A percentile compares a stretch with the other conserved stretches of the same genome.
These are phyloP conservation scores for Rosa chinensis DNA, from an alignment of 306 rosid species.

Conservation along the genomic window DNA sequence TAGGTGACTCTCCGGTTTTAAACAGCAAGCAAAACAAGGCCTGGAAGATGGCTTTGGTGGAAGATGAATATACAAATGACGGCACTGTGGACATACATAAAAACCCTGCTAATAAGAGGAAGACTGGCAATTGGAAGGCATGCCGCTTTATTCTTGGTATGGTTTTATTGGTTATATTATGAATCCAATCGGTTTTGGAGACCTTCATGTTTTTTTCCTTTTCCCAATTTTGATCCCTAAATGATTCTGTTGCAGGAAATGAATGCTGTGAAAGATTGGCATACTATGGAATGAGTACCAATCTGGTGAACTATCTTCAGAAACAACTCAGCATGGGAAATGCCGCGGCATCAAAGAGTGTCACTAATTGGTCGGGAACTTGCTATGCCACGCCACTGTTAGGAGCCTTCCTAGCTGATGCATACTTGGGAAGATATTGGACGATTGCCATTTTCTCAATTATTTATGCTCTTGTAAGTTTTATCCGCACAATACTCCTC, in stretches of 20 bases:
- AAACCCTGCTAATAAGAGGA: constrained; percentile 68
- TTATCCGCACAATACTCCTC: neutral
- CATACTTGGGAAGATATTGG: constrained; percentile 95
- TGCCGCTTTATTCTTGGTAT: constrained; percentile 83
- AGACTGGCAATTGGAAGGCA: constrained; percentile 82
- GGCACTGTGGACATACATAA: constrained; percentile 53
- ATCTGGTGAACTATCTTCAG: constrained; percentile 80
- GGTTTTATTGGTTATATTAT: neutral
- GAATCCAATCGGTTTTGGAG: constrained; percentile 4
- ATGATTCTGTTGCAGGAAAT: constrained; percentile 48
- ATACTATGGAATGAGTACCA: constrained; percentile 84
- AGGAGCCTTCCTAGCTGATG: constrained; percentile 93
- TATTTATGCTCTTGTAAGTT: constrained; percentile 67
- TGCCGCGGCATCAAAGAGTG: constrained; percentile 58
- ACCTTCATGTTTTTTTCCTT: neutral
- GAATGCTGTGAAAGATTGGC: constrained; percentile 93
- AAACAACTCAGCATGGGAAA: constrained; percentile 60
- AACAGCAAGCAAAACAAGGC: neutral
- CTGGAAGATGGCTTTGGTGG: constrained; percentile 9
- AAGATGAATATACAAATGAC: constrained; percentile 59
- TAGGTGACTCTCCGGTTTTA: constrained; percentile 4
- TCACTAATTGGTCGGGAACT: constrained; percentile 84
- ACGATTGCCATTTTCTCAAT: constrained; percentile 74
- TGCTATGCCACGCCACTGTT: constrained; percentile 80
- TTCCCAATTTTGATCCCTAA: neutral